Evolutionary conservation across 225 moss, liverwort and hornwort genomes (phyloP), one percentile per base, ranked within the genome.

Genomic region (Marchantia paleacea): DNA sequence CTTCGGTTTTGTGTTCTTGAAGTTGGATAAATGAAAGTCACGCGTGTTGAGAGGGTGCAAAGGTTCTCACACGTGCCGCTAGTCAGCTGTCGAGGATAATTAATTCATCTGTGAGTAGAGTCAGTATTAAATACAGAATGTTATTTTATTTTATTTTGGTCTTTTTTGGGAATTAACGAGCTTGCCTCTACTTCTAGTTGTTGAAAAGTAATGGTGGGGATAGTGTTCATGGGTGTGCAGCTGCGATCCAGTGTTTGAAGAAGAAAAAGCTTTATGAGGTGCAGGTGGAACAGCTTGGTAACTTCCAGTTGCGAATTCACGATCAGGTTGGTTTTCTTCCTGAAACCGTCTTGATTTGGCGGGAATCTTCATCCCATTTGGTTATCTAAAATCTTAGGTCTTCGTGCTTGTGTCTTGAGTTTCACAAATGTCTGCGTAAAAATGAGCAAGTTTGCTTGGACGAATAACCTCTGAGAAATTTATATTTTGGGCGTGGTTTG

Each of bases 211-310:
- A 82, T 26, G 50, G 49, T 82, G 64, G 78, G 68, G 29, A 50
- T 58, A 60, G 53, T 86, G 53, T 29, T 76, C 25, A 55, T 69
- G 64, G 74, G 53, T 79, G 16, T 80, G 85, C 95, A 97, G 97
- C 97, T 88, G 97, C 97, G 81, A 95, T 97, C 87, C 95, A 94
- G 86, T 97, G 97, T 87, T 89, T 97, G 88, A 97, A 97, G 81
- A 94, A 93, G 84, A 97, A 97, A 81, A 97, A 97, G 85, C 85
- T 97, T 49, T 97, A 97, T 81, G 97, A 97, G 76, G 93, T 93
- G 8, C 97, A 97, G 87, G 97, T 97, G 83, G 97, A 97, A 89
- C 97, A 97, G 85, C 89, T 97, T 71, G 97, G 97, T 62, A 97
- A 97, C 69, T 97, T 97, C 75, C 97, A 97, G 92, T 88, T 97